phyloP scores from a whole-genome alignment of 148 eudicot genomes.

The Rhododendron williamsianum region DNA sequence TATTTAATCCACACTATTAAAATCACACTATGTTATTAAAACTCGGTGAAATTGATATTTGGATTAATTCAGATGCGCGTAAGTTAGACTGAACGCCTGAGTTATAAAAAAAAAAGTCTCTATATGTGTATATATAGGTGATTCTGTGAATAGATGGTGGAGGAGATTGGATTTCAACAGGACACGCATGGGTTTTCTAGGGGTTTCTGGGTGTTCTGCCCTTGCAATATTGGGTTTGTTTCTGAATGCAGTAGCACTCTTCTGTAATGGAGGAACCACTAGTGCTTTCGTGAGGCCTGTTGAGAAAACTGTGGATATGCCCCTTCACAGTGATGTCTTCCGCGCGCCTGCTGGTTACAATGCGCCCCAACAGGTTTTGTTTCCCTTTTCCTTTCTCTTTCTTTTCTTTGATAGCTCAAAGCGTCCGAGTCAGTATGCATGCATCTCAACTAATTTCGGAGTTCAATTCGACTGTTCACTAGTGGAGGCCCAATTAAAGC shows the following conservation, averaged over 20 bases:
- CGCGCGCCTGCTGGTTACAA: conserved; percentile 45
- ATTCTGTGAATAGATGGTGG: neutral
- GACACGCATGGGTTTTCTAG: neutral
- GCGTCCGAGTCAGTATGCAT: too few relatives aligned
- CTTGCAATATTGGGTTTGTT: conserved; percentile 8
- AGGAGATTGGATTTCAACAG: neutral
- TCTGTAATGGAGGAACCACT: conserved; percentile 36
- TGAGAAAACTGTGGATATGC: conserved; percentile 48
- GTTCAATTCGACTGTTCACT: too few relatives aligned
- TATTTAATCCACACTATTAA: neutral
- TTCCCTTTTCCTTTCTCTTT: neutral
- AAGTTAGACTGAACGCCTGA: too few relatives aligned
- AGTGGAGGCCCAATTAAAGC: too few relatives aligned
- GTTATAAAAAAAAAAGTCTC: too few relatives aligned
- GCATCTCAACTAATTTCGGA: too few relatives aligned
- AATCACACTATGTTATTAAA: too few relatives aligned
- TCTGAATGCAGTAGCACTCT: conserved; percentile 11
- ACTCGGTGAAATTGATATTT: too few relatives aligned
- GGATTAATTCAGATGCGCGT: too few relatives aligned
- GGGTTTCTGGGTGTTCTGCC: neutral
- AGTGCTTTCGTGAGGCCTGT: conserved; percentile 32
- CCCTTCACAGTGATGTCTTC: conserved; percentile 57
- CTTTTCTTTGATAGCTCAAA: too few relatives aligned
- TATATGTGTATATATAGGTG: neutral
- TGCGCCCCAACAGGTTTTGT: conserved; percentile 66